Conservation (phyloP, 2,329 filamentous ascomycete species). For the Cladosporium sphaerospermum region DNA sequence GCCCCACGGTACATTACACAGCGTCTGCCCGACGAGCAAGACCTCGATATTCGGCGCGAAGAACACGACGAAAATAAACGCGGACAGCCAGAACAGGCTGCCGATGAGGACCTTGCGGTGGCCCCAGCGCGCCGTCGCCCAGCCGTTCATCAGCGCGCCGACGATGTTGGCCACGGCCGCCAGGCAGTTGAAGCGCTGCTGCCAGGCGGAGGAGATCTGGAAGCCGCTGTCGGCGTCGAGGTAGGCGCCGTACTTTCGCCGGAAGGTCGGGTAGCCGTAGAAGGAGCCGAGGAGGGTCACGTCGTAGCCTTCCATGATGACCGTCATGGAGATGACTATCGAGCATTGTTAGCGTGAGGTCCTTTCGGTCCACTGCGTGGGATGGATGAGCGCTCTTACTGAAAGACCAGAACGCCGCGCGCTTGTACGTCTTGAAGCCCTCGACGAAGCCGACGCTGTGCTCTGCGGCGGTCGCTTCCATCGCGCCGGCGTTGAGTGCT, state of each 20-base stretch:
- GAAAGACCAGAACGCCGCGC: conserved; percentile 71
- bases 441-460: conserved; percentile 55
- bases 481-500: conserved; percentile 24
- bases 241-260: conserved; percentile 33
- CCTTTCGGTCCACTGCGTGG: conserved; percentile 35
- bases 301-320: conserved; percentile 40
- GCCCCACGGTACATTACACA: conserved; percentile 55
- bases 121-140: conserved; percentile 7
- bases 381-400: conserved; percentile 5
- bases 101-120: conserved; percentile 5
- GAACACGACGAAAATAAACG: conserved; percentile 50
- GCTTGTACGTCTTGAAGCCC: conserved; percentile 76
- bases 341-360: conserved; percentile 14
- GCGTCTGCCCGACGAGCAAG: conserved; percentile 45
- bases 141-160: conserved; percentile 5
- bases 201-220: conserved; percentile 50
- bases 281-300: conserved; percentile 28
- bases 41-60: conserved; percentile 40
- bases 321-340: conserved; percentile 25
- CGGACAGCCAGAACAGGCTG: conserved; percentile 15
- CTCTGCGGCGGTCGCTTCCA: conserved; percentile 42
- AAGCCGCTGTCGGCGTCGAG: conserved; percentile 27
- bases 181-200: conserved; percentile 51
- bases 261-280: conserved; percentile 29
- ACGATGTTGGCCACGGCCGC: conserved; percentile 33